Conservation (phyloP, 768 basidiomycete species). For the Suillus sp. region DNA sequence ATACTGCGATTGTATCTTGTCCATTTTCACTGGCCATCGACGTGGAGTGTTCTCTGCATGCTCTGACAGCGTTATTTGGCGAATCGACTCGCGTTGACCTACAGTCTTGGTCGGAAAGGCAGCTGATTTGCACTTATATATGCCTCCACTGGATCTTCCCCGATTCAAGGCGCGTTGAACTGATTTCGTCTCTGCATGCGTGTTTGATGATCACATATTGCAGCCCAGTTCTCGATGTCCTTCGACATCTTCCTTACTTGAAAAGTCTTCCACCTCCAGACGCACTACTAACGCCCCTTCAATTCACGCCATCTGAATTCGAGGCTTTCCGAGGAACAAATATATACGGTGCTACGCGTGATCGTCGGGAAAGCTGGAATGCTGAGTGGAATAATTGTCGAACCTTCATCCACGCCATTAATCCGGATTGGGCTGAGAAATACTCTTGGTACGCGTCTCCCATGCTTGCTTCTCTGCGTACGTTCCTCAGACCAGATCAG, state of each 20-base stretch:
- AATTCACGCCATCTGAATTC: constrained; percentile 68
- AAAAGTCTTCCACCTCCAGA: constrained; percentile 59
- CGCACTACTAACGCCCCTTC: constrained; percentile 69
- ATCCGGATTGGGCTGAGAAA: constrained; percentile 44
- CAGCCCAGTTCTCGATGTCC: constrained; percentile 4
- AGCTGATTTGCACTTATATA: constrained; percentile 70
- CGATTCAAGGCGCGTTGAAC: constrained; percentile 35
- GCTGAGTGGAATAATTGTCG: constrained; percentile 63
- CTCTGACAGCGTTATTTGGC: constrained; percentile 46
- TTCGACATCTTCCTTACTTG: constrained; percentile 62
- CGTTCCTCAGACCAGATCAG: constrained; percentile 40
- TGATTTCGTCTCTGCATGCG: neutral
- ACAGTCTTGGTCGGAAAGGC: constrained; percentile 57
- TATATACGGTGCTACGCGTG: constrained; percentile 72
- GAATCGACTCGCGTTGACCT: constrained; percentile 20
- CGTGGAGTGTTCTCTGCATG: constrained; percentile 44
- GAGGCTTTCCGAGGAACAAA: constrained; percentile 79
- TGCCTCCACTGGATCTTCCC: constrained; percentile 60
- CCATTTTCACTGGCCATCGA: constrained; percentile 71
- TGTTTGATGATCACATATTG: constrained; percentile 19
- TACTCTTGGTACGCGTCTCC: constrained; percentile 66
- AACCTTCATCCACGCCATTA: constrained; percentile 36
- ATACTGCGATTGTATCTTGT: constrained; percentile 64
- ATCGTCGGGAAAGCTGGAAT: constrained; percentile 63
- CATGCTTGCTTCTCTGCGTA: neutral